Percentiles rank a stretch among this genome's conserved stretches.
phyloP scores from a whole-genome alignment of 2,329 filamentous ascomycete genomes.

The Penicillium sp. region DNA sequence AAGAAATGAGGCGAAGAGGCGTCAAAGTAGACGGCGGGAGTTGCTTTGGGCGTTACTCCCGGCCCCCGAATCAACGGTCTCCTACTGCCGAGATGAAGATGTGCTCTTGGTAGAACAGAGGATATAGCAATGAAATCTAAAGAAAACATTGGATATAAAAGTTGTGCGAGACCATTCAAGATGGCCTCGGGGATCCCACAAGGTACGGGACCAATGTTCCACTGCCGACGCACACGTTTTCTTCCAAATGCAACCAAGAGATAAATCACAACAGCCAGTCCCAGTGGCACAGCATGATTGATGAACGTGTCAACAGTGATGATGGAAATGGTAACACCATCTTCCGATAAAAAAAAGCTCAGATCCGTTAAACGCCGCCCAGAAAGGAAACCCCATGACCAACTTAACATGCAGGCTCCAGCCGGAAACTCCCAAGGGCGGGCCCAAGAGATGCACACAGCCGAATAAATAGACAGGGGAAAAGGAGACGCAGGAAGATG shows the following conservation, averaged over 20 bases:
- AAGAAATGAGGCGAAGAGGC: not conserved
- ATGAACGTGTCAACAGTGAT: conserved; percentile 40
- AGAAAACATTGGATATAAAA: not conserved
- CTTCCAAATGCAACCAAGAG: conserved; percentile 11
- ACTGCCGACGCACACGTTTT: conserved; percentile 9
- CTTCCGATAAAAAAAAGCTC: conserved; percentile 35
- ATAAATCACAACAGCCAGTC: conserved; percentile 26
- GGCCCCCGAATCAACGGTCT: not conserved
- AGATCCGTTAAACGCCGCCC: conserved; percentile 42
- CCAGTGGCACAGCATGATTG: conserved; percentile 38
- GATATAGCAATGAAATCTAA: not conserved
- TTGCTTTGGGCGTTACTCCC: not conserved
- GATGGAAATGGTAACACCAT: conserved; percentile 35
- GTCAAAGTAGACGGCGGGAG: not conserved
- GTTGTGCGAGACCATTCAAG: not conserved
- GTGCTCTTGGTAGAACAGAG: not conserved
- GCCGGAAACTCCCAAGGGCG: conserved; percentile 33
- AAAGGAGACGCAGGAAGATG: conserved; percentile 33
- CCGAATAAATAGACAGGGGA: conserved; percentile 34
- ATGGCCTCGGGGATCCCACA: not conserved
- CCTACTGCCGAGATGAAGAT: not conserved
- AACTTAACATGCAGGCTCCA: conserved; percentile 36
- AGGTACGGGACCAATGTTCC: not conserved
- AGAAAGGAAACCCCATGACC: conserved; percentile 33
- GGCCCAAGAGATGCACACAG: conserved; percentile 36